Conservation (phyloP, 352 stramenopile species). For the Phytopythium chamaehyphon region DNA sequence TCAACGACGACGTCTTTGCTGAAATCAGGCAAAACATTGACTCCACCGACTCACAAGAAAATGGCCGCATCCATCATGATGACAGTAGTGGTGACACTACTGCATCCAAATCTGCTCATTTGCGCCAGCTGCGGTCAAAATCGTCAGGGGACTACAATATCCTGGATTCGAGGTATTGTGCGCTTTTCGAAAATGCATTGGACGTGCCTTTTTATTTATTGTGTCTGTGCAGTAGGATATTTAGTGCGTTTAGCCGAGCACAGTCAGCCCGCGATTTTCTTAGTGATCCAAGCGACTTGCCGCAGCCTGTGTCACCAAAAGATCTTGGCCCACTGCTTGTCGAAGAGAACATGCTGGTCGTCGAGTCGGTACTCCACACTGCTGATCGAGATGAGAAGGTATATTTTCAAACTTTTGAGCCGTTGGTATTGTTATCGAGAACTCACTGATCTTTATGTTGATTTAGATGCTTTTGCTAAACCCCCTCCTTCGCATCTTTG, state of each 20-base stretch:
- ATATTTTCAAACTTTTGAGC: background rate
- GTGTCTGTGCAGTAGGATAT: constrained; percentile 9
- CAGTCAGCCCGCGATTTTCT: constrained; percentile 44
- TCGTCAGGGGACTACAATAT: constrained; percentile 14
- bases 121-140: constrained; percentile 24
- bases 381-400: constrained; percentile 73
- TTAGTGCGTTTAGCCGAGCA: constrained; percentile 31
- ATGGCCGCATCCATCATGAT: background rate
- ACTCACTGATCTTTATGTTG: background rate
- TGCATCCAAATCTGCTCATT: background rate
- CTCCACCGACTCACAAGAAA: constrained; percentile 2
- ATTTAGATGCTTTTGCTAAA: constrained; percentile 53
- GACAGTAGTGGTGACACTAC: background rate
- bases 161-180: constrained; percentile 5
- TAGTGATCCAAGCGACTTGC: constrained; percentile 27
- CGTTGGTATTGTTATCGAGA: background rate
- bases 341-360: constrained; percentile 68
- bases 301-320: constrained; percentile 18
- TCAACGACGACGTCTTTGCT: constrained; percentile 68
- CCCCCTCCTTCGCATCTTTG: constrained; percentile 64
- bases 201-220: no score
- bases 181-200: background rate
- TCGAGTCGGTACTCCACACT: constrained; percentile 75
- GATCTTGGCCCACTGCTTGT: constrained; percentile 51
- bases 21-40: constrained; percentile 50